Percentiles rank a stretch among this genome's conserved stretches.
Evolutionary conservation across 2,329 filamentous ascomycete species (phyloP).

Genomic region (Talaromyces sp.): DNA sequence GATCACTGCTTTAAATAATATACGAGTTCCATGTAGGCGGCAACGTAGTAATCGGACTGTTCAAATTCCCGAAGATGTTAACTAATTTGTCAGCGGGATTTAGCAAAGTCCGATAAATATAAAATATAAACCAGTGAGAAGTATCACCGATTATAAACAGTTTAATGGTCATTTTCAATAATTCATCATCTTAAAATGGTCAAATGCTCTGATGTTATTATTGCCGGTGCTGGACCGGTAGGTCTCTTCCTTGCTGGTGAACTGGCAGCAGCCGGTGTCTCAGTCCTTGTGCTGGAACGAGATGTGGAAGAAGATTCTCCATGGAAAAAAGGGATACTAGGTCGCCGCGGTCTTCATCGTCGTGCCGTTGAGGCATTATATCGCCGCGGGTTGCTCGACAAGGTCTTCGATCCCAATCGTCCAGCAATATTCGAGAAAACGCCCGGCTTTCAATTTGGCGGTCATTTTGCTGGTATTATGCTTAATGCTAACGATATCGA

Average conservation of each 20-base stretch:
- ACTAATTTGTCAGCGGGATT: background rate
- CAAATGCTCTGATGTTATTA: background rate
- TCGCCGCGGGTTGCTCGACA: constrained; percentile 33
- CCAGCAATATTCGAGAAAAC: constrained; percentile 10
- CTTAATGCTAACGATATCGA: constrained; percentile 16
- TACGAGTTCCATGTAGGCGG: background rate
- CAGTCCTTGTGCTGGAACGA: background rate
- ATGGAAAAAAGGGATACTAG: constrained; percentile 21
- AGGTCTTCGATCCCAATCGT: constrained; percentile 16
- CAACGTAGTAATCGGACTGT: background rate
- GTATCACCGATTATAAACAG: background rate
- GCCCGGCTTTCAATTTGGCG: constrained; percentile 24
- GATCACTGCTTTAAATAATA: background rate
- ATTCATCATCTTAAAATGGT: background rate
- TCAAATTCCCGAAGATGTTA: background rate
- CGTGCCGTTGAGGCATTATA: constrained; percentile 31
- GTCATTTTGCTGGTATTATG: constrained; percentile 24
- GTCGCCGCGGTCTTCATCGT: constrained; percentile 26
- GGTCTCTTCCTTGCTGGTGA: background rate
- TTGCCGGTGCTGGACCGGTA: background rate
- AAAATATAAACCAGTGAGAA: background rate
- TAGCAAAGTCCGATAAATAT: background rate
- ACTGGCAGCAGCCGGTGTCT: background rate
- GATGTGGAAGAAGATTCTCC: constrained; percentile 14
- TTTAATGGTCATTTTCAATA: background rate